These are phyloP conservation scores for Helminthosporium solani DNA, from an alignment of 2,329 filamentous ascomycete species.

Conservation along the genomic window DNA sequence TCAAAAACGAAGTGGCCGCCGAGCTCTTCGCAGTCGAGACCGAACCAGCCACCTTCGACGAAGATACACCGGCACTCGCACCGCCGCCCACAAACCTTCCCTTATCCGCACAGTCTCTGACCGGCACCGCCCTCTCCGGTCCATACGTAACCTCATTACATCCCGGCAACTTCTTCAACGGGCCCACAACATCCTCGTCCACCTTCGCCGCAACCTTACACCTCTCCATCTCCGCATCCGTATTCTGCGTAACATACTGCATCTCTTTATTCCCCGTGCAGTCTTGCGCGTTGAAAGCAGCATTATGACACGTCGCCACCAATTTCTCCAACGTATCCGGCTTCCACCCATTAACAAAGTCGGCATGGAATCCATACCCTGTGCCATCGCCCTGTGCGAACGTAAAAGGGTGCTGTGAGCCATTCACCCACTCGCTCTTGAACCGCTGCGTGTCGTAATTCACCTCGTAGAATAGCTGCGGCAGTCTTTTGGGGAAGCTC, in stretches of 20 bases:
- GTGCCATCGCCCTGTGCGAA: slow-evolving; percentile 69
- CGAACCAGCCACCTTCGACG: too few relatives aligned
- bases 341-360: slow-evolving; percentile 73
- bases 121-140: neutral
- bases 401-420: slow-evolving; percentile 53
- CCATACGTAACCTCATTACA: neutral
- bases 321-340: slow-evolving; percentile 58
- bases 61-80: neutral
- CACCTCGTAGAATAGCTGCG: slow-evolving; percentile 60
- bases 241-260: neutral
- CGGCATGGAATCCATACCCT: slow-evolving; percentile 69
- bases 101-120: neutral
- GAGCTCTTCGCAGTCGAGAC: too few relatives aligned
- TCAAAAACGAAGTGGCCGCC: too few relatives aligned
- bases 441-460: slow-evolving; percentile 54
- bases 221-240: neutral
- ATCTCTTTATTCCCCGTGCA: neutral
- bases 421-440: slow-evolving; percentile 45
- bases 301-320: neutral
- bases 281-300: neutral
- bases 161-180: neutral
- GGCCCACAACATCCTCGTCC: neutral
- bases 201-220: neutral
- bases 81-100: neutral
- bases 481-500: slow-evolving; percentile 54